These are phyloP conservation scores for Puccinellia tenuiflora DNA, from an alignment of 176 grass and related monocot species.

Conservation along the genomic window DNA sequence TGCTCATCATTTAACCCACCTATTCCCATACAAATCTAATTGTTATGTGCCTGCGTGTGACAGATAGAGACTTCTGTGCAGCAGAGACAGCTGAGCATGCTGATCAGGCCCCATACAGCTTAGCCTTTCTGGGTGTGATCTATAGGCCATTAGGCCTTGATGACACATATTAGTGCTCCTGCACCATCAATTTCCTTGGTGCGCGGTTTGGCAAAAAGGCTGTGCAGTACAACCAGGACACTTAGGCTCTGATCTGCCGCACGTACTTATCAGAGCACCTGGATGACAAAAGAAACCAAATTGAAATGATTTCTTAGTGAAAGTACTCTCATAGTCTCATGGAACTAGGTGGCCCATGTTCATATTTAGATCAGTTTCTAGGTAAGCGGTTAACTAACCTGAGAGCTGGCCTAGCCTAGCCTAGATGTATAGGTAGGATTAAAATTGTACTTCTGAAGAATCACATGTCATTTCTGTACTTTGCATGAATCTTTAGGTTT, in stretches of 20 bases:
- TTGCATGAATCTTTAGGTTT: conserved; percentile 33
- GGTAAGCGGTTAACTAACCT: background rate
- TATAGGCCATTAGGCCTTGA: background rate
- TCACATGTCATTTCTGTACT: background rate
- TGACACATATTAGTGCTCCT: conserved; percentile 14
- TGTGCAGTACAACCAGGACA: conserved; percentile 18
- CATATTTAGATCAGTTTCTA: background rate
- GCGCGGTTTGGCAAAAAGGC: conserved; percentile 40
- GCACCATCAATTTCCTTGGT: conserved; percentile 23
- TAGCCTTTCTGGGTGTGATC: conserved; percentile 15
- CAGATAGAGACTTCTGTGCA: background rate
- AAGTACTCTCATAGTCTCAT: background rate
- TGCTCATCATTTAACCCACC: conserved; percentile 32
- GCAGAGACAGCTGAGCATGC: background rate
- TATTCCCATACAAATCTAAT: conserved; percentile 20
- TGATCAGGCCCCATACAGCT: conserved; percentile 18
- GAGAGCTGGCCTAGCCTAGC: background rate
- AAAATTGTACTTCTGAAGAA: conserved; percentile 28
- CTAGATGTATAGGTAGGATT: background rate
- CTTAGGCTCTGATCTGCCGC: background rate
- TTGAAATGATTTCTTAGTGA: background rate
- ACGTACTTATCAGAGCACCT: conserved; percentile 4
- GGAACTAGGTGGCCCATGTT: conserved; percentile 11
- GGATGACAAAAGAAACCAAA: background rate
- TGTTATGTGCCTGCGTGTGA: background rate